Conservation (phyloP, 2,329 filamentous ascomycete genomes). For the Neonectria ditissima region DNA sequence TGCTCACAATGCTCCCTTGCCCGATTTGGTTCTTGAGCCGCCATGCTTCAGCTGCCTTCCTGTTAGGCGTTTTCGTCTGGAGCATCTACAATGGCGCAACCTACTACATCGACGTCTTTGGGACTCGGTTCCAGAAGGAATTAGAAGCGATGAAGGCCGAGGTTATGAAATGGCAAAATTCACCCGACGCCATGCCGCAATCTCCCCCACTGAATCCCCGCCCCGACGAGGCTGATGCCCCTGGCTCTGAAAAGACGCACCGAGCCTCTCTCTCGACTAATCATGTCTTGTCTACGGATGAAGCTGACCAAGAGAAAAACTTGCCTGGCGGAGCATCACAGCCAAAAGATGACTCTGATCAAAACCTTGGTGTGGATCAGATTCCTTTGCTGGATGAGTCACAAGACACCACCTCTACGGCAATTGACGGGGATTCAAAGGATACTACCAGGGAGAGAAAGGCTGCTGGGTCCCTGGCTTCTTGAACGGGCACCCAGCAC, state of each 20-base stretch:
- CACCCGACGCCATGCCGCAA: constrained; percentile 59
- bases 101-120: constrained; percentile 98
- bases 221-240: constrained; percentile 37
- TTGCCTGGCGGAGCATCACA: constrained; percentile 29
- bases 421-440: constrained; percentile 58
- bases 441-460: constrained; percentile 63
- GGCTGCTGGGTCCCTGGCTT: constrained; percentile 34
- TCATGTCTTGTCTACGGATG: constrained; percentile 32
- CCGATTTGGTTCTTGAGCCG: constrained; percentile 94
- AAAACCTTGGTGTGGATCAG: constrained; percentile 58
- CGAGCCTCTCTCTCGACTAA: constrained; percentile 30
- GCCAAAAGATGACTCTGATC: constrained; percentile 36
- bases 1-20: constrained; percentile 93
- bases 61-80: constrained; percentile 89
- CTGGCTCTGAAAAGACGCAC: constrained; percentile 27
- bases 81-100: constrained; percentile 97
- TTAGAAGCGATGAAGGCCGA: constrained; percentile 89
- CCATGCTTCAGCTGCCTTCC: constrained; percentile 81
- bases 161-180: constrained; percentile 86
- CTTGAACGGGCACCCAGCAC: not conserved
- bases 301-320: constrained; percentile 35
- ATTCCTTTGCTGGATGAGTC: constrained; percentile 69
- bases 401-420: constrained; percentile 50
- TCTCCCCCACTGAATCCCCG: constrained; percentile 51
- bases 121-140: constrained; percentile 96